Percentiles rank a stretch among this genome's conserved stretches.
phyloP scores from a whole-genome alignment of 306 rosid genomes.

The Malus sylvestris region DNA sequence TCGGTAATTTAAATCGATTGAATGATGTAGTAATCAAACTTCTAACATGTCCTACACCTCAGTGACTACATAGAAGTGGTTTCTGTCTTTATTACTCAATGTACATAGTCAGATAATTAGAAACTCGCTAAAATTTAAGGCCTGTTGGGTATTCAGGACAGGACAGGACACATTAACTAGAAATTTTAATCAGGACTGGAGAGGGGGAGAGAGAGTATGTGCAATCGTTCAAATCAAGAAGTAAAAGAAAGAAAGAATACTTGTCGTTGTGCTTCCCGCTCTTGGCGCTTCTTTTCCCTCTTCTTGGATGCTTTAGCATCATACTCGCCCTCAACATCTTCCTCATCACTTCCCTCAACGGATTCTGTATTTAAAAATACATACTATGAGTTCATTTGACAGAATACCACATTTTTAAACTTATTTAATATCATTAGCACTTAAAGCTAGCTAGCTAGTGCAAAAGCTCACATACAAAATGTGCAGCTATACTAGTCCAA shows the following conservation, averaged over 20 bases:
- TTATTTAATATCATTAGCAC: not conserved
- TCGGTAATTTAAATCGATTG: not conserved
- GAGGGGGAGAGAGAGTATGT: not conserved
- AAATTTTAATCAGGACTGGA: not conserved
- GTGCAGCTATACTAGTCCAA: not conserved
- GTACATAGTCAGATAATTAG: not conserved
- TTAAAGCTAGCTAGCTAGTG: not conserved
- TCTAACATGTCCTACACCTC: not conserved
- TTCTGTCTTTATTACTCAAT: not conserved
- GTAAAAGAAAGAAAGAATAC: conserved; percentile 18
- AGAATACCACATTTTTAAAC: conserved; percentile 6
- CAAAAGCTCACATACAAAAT: not conserved
- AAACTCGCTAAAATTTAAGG: not conserved
- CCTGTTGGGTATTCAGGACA: not conserved
- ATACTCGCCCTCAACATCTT: conserved; percentile 44
- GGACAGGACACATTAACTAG: not conserved
- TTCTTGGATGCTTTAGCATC: conserved; percentile 60
- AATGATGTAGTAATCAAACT: not conserved
- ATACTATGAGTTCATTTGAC: conserved; percentile 2
- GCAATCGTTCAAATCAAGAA: not conserved
- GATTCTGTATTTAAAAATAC: conserved; percentile 32
- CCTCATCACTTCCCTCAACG: conserved; percentile 73
- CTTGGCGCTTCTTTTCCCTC: conserved; percentile 80
- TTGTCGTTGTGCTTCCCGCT: conserved; percentile 86
- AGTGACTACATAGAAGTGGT: not conserved